Evolutionary conservation across 2,329 filamentous ascomycete species (phyloP).

Genomic region (Tolypocladium album): DNA sequence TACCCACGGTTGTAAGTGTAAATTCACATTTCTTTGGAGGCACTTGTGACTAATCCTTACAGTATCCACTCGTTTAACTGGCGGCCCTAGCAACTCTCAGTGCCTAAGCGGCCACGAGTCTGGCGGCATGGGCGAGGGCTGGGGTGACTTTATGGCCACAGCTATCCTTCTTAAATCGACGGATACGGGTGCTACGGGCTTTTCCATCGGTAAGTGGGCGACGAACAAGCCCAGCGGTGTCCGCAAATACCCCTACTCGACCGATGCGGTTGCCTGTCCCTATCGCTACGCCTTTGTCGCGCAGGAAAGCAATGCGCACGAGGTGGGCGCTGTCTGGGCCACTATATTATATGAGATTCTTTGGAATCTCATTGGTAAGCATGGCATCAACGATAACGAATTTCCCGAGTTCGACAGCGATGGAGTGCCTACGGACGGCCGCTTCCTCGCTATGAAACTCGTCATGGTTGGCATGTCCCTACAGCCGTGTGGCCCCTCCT

Average conservation of each 20-base stretch:
- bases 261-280: slow-evolving; percentile 35
- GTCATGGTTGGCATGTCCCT: slow-evolving; percentile 41
- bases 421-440: slow-evolving; percentile 40
- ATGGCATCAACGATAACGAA: slow-evolving; percentile 35
- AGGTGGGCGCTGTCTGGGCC: slow-evolving; percentile 41
- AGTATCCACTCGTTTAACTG: slow-evolving; percentile 47
- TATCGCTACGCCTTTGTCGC: slow-evolving; percentile 36
- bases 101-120: slow-evolving; percentile 37
- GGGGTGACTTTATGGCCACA: slow-evolving; percentile 45
- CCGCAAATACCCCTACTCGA: slow-evolving; percentile 40
- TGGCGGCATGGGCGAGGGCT: slow-evolving; percentile 48
- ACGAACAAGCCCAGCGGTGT: slow-evolving; percentile 31
- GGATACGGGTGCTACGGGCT: slow-evolving; percentile 34
- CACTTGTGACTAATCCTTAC: slow-evolving; percentile 7
- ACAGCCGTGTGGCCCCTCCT: slow-evolving; percentile 45
- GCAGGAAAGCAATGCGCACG: slow-evolving; percentile 26
- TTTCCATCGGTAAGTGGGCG: slow-evolving; percentile 40
- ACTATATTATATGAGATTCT: slow-evolving; percentile 43
- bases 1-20: slow-evolving; percentile 33
- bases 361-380: slow-evolving; percentile 46
- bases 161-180: slow-evolving; percentile 33
- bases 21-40: neutral
- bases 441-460: slow-evolving; percentile 40
- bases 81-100: slow-evolving; percentile 40
- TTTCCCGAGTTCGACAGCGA: slow-evolving; percentile 28